Conservation (phyloP, 345 rosid species). For the Eucalyptus curtisii region DNA sequence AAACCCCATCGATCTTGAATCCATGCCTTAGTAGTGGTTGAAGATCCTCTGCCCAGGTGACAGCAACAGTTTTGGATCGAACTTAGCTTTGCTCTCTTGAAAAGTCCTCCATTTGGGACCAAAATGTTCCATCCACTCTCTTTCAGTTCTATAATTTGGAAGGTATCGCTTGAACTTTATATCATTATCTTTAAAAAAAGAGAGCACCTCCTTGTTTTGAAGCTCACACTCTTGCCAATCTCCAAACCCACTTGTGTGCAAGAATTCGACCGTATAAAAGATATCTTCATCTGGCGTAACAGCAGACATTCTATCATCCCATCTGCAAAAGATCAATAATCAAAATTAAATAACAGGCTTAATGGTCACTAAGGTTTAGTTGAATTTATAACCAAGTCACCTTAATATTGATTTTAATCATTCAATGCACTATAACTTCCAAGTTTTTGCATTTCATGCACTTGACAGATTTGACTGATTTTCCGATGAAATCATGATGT, state of each 20-base stretch:
- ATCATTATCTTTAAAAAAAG: neutral
- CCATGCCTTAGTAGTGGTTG: neutral
- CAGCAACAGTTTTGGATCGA: slow-evolving; percentile 2
- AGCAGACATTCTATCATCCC: slow-evolving; percentile 1
- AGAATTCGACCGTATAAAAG: neutral
- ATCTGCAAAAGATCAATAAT: neutral
- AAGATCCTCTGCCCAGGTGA: slow-evolving; percentile 8
- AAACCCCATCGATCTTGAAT: neutral
- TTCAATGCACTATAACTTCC: neutral
- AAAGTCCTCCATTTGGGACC: slow-evolving; percentile 2
- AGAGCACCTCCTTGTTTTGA: neutral
- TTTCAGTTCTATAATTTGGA: neutral
- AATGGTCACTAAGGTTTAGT: neutral
- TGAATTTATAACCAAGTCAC: neutral
- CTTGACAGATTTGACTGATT: neutral
- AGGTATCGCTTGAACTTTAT: neutral
- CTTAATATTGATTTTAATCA: neutral
- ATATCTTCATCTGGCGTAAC: neutral
- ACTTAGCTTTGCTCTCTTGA: neutral
- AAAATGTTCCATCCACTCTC: slow-evolving; percentile 1
- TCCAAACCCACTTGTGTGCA: neutral
- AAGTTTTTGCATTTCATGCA: neutral
- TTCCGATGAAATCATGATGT: neutral
- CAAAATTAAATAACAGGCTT: neutral
- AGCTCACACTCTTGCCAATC: neutral